Conservation (phyloP, 805 yeast genomes). For the Starmerella apicola region DNA sequence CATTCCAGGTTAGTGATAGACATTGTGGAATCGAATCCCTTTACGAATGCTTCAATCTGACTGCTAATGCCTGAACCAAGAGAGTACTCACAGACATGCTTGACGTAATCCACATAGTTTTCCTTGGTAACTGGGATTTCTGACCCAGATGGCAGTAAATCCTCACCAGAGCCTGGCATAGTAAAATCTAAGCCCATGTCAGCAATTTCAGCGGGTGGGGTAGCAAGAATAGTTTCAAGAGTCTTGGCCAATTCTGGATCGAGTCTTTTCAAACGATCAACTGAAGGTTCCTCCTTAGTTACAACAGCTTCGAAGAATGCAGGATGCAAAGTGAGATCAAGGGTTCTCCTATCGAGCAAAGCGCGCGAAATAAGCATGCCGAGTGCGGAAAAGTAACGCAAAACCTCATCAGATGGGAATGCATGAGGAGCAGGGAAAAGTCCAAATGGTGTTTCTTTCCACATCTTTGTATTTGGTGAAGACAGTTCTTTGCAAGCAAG, state of each 20-base stretch:
- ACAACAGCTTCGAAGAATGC: conserved; percentile 54
- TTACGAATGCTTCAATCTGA: conserved; percentile 57
- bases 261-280: conserved; percentile 12
- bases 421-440: conserved; percentile 47
- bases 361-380: conserved; percentile 85
- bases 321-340: conserved; percentile 68
- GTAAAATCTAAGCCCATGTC: conserved; percentile 53
- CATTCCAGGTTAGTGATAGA: conserved; percentile 61
- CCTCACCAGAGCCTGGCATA: conserved; percentile 63
- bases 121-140: conserved; percentile 35
- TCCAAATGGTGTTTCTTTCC: conserved; percentile 50
- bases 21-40: conserved; percentile 73
- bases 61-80: conserved; percentile 49
- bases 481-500: conserved; percentile 65
- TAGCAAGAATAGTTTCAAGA: conserved; percentile 9
- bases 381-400: conserved; percentile 47
- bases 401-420: conserved; percentile 12
- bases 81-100: conserved; percentile 43
- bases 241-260: conserved; percentile 17
- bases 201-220: conserved; percentile 35
- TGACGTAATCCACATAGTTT: conserved; percentile 50
- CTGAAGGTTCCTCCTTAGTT: conserved; percentile 4
- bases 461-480: conserved; percentile 42
- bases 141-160: conserved; percentile 46
- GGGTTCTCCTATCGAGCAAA: conserved; percentile 70